Conservation (phyloP, 1,139 yeast genomes). For the Arxiozyma slooffiae region DNA sequence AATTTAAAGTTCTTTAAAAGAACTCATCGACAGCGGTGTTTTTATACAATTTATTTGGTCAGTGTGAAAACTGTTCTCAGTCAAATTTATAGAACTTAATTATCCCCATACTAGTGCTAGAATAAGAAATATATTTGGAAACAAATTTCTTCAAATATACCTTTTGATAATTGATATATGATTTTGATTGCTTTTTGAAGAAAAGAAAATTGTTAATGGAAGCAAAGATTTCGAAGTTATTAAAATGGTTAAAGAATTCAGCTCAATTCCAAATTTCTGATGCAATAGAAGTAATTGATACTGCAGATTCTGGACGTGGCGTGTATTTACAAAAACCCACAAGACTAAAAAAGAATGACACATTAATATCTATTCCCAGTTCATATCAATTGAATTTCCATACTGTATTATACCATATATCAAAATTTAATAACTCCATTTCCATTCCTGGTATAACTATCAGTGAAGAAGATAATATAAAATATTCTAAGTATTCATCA, state of each 20-base stretch:
- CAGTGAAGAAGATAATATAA: constrained; percentile 9
- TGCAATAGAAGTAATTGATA: constrained; percentile 28
- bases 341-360: constrained; percentile 34
- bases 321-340: constrained; percentile 35
- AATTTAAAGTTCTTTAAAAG: no score
- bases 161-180: neutral
- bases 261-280: constrained; percentile 14
- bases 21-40: no score
- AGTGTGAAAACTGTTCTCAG: neutral
- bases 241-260: constrained; percentile 19
- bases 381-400: constrained; percentile 50
- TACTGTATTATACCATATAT: constrained; percentile 41
- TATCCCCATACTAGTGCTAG: no score
- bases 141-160: neutral
- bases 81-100: no score
- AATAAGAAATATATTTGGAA: neutral
- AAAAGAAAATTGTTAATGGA: constrained; percentile 11
- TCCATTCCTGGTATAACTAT: constrained; percentile 18
- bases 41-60: no score
- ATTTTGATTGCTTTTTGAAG: neutral
- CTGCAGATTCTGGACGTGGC: constrained; percentile 52
- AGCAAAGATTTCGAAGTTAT: constrained; percentile 9
- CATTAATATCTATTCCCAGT: constrained; percentile 48
- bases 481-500: constrained; percentile 15
- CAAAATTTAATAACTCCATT: constrained; percentile 28